These are phyloP conservation scores for Rhynchospora pubera DNA, from an alignment of 176 grass and related monocot genomes.

Conservation along the genomic window DNA sequence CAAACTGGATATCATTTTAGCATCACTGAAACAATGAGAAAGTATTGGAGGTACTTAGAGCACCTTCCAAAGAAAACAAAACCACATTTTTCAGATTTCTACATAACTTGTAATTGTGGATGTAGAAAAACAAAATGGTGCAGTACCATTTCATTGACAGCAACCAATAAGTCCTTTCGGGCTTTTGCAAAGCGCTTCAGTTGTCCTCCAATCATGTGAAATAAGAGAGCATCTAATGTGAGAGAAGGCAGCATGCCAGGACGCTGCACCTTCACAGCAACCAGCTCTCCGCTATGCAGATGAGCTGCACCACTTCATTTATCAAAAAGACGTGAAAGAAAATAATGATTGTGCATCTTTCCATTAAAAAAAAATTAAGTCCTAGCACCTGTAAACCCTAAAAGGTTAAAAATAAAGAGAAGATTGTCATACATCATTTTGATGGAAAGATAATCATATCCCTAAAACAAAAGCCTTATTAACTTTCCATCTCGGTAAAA, in stretches of 20 bases:
- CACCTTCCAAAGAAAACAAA: background rate
- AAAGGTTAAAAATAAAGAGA: background rate
- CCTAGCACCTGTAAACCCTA: background rate
- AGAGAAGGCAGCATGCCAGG: slow-evolving; percentile 83
- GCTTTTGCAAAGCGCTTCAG: slow-evolving; percentile 93
- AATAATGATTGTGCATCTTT: background rate
- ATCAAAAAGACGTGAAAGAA: slow-evolving; percentile 65
- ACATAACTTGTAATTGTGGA: background rate
- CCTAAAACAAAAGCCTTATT: background rate
- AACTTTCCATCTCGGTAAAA: background rate
- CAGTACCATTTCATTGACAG: slow-evolving; percentile 86
- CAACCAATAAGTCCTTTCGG: slow-evolving; percentile 92
- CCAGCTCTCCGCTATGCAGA: slow-evolving; percentile 89
- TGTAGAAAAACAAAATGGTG: background rate
- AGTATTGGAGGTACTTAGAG: background rate
- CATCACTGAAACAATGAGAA: background rate
- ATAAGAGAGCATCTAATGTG: slow-evolving; percentile 87
- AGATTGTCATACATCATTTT: background rate
- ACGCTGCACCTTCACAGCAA: slow-evolving; percentile 93
- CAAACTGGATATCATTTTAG: background rate
- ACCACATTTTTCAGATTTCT: background rate
- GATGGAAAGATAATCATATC: background rate
- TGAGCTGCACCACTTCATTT: slow-evolving; percentile 98
- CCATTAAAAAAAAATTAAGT: background rate
- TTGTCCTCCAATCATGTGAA: slow-evolving; percentile 95